These are phyloP conservation scores for Haplosporangium sp. DNA, from an alignment of 371 early-diverging fungal species.

Conservation along the genomic window DNA sequence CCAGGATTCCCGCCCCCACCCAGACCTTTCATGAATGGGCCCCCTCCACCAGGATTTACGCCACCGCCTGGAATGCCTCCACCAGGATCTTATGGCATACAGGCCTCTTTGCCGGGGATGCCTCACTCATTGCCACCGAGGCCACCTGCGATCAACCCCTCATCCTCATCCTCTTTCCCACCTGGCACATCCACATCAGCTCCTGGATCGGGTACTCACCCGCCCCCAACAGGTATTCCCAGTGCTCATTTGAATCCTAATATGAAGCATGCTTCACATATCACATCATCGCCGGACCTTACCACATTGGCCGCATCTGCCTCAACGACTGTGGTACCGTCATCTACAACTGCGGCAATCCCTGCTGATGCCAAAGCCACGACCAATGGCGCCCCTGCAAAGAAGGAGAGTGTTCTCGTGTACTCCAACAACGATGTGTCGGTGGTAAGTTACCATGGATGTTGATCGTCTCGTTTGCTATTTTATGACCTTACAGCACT, in stretches of 20 bases:
- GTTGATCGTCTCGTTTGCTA: neutral
- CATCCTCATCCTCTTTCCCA: neutral
- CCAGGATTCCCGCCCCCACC: conserved; percentile 34
- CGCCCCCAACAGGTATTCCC: conserved; percentile 45
- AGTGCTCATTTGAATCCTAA: conserved; percentile 41
- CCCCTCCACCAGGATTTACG: conserved; percentile 39
- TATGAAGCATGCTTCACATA: conserved; percentile 46
- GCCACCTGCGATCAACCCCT: conserved; percentile 5
- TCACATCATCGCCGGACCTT: conserved; percentile 44
- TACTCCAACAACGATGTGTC: conserved; percentile 41
- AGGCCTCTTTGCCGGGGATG: conserved; percentile 39
- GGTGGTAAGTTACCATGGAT: conserved; percentile 21
- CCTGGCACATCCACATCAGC: conserved; percentile 5
- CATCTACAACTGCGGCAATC: conserved; percentile 8
- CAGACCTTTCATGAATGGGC: conserved; percentile 28
- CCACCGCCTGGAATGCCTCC: conserved; percentile 36
- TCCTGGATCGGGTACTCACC: conserved; percentile 12
- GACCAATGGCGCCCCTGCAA: conserved; percentile 14
- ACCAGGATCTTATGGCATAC: conserved; percentile 19
- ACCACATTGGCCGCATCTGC: conserved; percentile 24
- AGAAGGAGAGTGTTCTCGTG: conserved; percentile 42
- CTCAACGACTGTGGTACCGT: conserved; percentile 18
- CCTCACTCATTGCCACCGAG: conserved; percentile 31
- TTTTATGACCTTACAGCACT: neutral
- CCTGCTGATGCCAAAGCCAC: conserved; percentile 7